Conservation (phyloP, 805 yeast species). For the Nakazawaea wickerhamii region DNA sequence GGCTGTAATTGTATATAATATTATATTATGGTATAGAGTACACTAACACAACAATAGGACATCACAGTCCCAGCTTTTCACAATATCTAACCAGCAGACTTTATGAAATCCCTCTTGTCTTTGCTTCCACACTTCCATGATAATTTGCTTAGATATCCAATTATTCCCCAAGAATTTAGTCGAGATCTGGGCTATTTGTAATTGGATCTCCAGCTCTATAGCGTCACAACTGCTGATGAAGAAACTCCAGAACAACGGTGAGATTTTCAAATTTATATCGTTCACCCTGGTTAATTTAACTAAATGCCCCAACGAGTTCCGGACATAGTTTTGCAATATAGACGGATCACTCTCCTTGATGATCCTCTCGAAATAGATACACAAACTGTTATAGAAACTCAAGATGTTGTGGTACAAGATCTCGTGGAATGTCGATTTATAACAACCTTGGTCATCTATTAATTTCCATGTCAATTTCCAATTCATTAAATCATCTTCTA, state of each 20-base stretch:
- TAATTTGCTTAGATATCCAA: slow-evolving; percentile 52
- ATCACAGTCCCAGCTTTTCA: slow-evolving; percentile 48
- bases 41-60: slow-evolving; percentile 23
- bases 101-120: slow-evolving; percentile 30
- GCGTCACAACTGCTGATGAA: slow-evolving; percentile 40
- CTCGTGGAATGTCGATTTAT: slow-evolving; percentile 34
- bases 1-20: too few relatives aligned
- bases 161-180: slow-evolving; percentile 34
- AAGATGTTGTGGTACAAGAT: slow-evolving; percentile 32
- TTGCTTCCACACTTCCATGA: slow-evolving; percentile 46
- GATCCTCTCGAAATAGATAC: slow-evolving; percentile 40
- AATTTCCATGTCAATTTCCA: slow-evolving; percentile 46
- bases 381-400: slow-evolving; percentile 37
- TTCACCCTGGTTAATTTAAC: slow-evolving; percentile 17
- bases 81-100: slow-evolving; percentile 46
- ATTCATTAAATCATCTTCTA: slow-evolving; percentile 41
- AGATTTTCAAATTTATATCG: slow-evolving; percentile 19
- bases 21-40: too few relatives aligned
- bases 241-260: slow-evolving; percentile 45
- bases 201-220: slow-evolving; percentile 25
- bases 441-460: slow-evolving; percentile 23
- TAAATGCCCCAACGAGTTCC: slow-evolving; percentile 29
- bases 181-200: slow-evolving; percentile 27
- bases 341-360: slow-evolving; percentile 36
- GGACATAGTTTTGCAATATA: slow-evolving; percentile 31